Evolutionary conservation across 2,329 filamentous ascomycete species (phyloP).

Genomic region (Sphaerulina vaccinii): DNA sequence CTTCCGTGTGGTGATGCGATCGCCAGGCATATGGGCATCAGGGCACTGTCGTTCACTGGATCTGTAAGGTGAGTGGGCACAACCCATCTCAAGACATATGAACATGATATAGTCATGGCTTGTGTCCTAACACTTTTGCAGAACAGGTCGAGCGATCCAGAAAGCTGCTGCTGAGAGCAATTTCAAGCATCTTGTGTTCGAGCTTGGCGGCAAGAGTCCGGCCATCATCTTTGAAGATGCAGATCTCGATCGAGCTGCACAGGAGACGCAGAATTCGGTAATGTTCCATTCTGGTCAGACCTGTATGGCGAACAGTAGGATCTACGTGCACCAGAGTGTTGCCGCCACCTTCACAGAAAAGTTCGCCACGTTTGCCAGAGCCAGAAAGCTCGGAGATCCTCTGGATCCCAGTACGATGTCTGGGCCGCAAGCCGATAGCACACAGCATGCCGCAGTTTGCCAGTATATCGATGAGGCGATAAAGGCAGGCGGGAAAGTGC

Average conservation of each 20-base stretch:
- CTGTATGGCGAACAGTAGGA: conserved; percentile 58
- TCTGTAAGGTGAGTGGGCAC: too few relatives aligned
- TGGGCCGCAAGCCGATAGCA: too few relatives aligned
- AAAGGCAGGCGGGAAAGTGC: too few relatives aligned
- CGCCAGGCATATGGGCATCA: conserved; percentile 36
- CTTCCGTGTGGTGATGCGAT: conserved; percentile 32
- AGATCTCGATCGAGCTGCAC: conserved; percentile 28
- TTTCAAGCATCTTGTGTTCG: conserved; percentile 32
- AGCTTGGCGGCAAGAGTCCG: conserved; percentile 34
- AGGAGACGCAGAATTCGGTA: conserved; percentile 40
- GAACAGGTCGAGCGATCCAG: conserved; percentile 27
- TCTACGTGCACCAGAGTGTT: conserved; percentile 55
- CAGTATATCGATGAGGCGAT: too few relatives aligned
- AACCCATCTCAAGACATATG: too few relatives aligned
- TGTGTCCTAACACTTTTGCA: too few relatives aligned
- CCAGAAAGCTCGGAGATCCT: too few relatives aligned
- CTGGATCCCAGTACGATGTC: too few relatives aligned
- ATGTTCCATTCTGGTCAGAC: conserved; percentile 57
- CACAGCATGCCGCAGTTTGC: too few relatives aligned
- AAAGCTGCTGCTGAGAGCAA: conserved; percentile 32
- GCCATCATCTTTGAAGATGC: conserved; percentile 31
- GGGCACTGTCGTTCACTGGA: conserved; percentile 32
- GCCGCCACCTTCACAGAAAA: conserved; percentile 46
- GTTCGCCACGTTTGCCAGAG: conserved; percentile 27
- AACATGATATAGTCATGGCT: too few relatives aligned